Evolutionary conservation across 768 basidiomycete species (phyloP).

Genomic region (Lentinula guzmanii): DNA sequence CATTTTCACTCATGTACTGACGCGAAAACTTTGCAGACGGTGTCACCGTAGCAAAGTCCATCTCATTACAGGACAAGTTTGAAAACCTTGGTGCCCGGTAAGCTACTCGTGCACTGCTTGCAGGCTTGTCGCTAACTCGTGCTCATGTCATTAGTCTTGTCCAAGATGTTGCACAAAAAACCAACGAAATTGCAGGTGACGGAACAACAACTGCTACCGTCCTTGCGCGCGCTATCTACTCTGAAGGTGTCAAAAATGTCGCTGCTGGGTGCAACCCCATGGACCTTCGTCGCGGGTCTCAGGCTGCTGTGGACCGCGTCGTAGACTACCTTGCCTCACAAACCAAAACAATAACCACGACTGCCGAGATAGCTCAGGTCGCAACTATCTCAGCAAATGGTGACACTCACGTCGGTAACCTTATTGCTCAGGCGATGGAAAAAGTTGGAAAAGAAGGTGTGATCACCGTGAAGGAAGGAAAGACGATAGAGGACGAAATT

Average conservation of each 20-base stretch:
- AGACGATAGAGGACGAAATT: slow-evolving; percentile 97
- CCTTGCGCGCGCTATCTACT: slow-evolving; percentile 93
- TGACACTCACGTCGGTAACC: slow-evolving; percentile 84
- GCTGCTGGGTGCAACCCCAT: slow-evolving; percentile 99
- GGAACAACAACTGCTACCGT: slow-evolving; percentile 98
- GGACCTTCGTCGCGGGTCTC: slow-evolving; percentile 98
- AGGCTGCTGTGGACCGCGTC: slow-evolving; percentile 94
- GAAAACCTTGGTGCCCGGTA: slow-evolving; percentile 98
- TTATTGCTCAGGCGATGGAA: slow-evolving; percentile 99
- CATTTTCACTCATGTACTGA: background rate
- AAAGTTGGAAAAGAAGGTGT: slow-evolving; percentile 99
- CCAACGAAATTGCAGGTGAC: slow-evolving; percentile 95
- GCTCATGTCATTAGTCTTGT: slow-evolving; percentile 55
- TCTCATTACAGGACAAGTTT: slow-evolving; percentile 94
- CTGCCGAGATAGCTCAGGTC: slow-evolving; percentile 96
- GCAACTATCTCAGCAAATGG: slow-evolving; percentile 88
- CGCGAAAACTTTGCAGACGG: slow-evolving; percentile 54
- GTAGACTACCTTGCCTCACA: slow-evolving; percentile 85
- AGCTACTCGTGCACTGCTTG: background rate
- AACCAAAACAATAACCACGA: slow-evolving; percentile 93
- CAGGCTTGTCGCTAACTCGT: slow-evolving; percentile 8
- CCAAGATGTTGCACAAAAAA: slow-evolving; percentile 94
- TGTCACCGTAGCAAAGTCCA: slow-evolving; percentile 96
- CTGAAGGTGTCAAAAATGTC: slow-evolving; percentile 98
- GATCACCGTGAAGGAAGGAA: slow-evolving; percentile 99